A percentile compares a stretch with the other conserved stretches of the same genome.
Evolutionary conservation across 106 monocot genomes (phyloP).

Genomic region (Dioscorea dumetorum): DNA sequence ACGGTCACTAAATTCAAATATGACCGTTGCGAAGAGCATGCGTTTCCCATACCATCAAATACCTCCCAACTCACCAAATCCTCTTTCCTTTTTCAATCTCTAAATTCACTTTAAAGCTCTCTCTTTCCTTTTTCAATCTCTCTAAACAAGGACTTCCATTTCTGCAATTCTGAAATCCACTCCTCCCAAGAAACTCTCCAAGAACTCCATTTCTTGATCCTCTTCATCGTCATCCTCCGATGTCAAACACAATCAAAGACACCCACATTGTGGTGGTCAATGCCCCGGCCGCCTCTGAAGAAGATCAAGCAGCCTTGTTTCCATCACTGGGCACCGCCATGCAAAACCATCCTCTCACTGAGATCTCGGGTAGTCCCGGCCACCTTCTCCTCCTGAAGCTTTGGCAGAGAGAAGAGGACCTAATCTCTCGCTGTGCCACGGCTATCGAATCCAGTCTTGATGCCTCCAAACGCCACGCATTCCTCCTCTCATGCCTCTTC

Average conservation of each 20-base stretch:
- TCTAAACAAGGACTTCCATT: background rate
- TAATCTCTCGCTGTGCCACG: constrained; percentile 23
- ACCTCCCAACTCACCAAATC: background rate
- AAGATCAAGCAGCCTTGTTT: background rate
- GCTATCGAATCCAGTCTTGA: constrained; percentile 49
- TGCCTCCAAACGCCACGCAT: constrained; percentile 50
- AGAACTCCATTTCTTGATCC: background rate
- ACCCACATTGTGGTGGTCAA: background rate
- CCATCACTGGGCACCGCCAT: constrained; percentile 2
- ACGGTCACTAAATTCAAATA: background rate
- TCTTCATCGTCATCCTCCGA: background rate
- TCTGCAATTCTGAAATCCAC: background rate
- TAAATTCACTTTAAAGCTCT: background rate
- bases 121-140: background rate
- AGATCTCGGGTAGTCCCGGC: constrained; percentile 78
- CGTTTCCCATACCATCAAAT: background rate
- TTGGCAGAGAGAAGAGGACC: constrained; percentile 69
- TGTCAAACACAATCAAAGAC: background rate
- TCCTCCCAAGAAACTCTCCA: background rate
- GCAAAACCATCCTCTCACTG: constrained; percentile 57
- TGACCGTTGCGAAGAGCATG: background rate
- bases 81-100: background rate
- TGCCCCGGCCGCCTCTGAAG: background rate
- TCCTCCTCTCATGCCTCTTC: constrained; percentile 74
- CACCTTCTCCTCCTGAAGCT: constrained; percentile 91